Evolutionary conservation across 176 grass and related monocot genomes (phyloP), one percentile per base, ranked within the genome.

Genomic region (Bolboschoenus planiculmis): DNA sequence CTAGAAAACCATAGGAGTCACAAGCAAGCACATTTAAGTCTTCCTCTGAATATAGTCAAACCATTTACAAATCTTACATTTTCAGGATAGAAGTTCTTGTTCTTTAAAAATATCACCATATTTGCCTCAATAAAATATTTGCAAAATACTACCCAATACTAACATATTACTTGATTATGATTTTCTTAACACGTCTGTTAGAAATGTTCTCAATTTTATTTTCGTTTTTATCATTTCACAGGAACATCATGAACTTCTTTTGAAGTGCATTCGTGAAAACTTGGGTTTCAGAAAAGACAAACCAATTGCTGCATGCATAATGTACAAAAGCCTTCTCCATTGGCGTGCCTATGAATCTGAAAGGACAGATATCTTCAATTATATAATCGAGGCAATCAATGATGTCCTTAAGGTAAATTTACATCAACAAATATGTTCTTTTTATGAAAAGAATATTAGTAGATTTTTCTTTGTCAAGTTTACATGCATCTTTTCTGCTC

Each of bases 281-380:
- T 88, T 99, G 84, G 96, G 92, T 37, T 99, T 95, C 80, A 91
- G 92, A 80, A 88, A 91, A 68, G 91, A 88, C 79, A 95, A 91
- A 78, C 96, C 96, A 87, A 86, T 95, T 65, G 92, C 92, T 33
- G 96, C 92, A 11, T 95, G 92, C 79, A 88, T 91, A 66, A 95
- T 99, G 54, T 99, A 99, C 72, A 99, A 86, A 86, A 91, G 89
- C 68, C 89, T 99, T 84, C 53, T 93, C 18, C 91, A 93, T 39
- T 95, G 96, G 96, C 92, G 57, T 82, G 61, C 86, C 68, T 99
- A 95, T 78, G 92, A 99, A 85, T 92, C 92, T 63, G 96, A 99
- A 84, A 90, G 91, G 53, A 99, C 96, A n/a, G 86, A 85, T 84
- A 95, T 95, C 88, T 99, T 95, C 87, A 93, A 99, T 86, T 89